Evolutionary conservation across 768 basidiomycete species (phyloP).

Genomic region (Boletus reticuloceps): DNA sequence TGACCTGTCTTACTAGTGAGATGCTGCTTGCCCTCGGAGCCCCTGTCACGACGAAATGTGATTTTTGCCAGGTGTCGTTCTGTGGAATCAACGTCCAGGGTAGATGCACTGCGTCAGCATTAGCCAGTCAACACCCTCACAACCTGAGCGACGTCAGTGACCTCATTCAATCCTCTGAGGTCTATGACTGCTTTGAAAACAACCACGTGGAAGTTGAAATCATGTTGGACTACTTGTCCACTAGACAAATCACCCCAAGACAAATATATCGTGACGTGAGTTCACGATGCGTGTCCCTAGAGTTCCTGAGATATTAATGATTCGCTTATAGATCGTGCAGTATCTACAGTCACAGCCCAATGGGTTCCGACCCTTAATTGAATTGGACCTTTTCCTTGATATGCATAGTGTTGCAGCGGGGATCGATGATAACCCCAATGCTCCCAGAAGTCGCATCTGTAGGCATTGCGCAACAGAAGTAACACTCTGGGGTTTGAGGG

Average conservation of each 20-base stretch:
- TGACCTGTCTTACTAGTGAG: conserved; percentile 46
- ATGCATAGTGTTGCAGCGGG: conserved; percentile 58
- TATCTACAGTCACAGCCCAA: conserved; percentile 59
- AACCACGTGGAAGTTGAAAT: conserved; percentile 82
- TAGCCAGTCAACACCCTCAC: conserved; percentile 64
- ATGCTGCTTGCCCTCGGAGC: conserved; percentile 69
- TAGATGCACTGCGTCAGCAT: conserved; percentile 61
- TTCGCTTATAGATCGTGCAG: conserved; percentile 51
- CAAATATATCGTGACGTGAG: conserved; percentile 77
- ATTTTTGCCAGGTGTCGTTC: conserved; percentile 78
- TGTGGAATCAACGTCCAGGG: conserved; percentile 78
- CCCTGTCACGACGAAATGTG: conserved; percentile 79
- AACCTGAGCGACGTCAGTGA: conserved; percentile 67
- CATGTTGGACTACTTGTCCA: conserved; percentile 76
- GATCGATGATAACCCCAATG: conserved; percentile 52
- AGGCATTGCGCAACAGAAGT: conserved; percentile 74
- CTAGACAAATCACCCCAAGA: conserved; percentile 58
- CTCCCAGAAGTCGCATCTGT: conserved; percentile 63
- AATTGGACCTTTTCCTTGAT: conserved; percentile 68
- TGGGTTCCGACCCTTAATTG: conserved; percentile 64
- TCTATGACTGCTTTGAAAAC: conserved; percentile 78
- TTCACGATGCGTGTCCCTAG: neutral
- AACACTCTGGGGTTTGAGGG: conserved; percentile 69
- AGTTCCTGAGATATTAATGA: conserved; percentile 4
- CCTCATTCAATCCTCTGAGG: conserved; percentile 68